Evolutionary conservation across 176 grass and related monocot species (phyloP).

Genomic region (maize (Zea mays)): DNA sequence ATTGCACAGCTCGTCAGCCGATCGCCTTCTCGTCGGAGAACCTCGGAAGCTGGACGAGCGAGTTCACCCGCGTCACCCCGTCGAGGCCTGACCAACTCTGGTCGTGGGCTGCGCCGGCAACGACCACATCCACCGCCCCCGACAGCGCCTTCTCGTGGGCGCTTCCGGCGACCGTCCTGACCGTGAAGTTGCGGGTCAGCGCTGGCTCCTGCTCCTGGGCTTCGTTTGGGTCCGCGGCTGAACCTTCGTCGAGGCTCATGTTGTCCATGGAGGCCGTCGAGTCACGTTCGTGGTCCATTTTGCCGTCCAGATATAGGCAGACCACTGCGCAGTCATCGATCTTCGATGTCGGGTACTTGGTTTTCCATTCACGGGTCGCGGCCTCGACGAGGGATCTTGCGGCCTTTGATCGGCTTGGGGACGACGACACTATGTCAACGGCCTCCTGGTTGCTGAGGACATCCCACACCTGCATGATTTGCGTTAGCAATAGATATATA

Average conservation of each 20-base stretch:
- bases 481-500: neutral
- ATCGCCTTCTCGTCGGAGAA: conserved; percentile 68
- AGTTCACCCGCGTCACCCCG: conserved; percentile 90
- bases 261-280: conserved; percentile 57
- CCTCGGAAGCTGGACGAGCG: conserved; percentile 88
- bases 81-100: conserved; percentile 81
- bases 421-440: conserved; percentile 75
- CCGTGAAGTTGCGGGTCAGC: conserved; percentile 72
- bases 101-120: conserved; percentile 31
- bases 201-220: conserved; percentile 50
- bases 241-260: conserved; percentile 50
- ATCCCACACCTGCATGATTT: conserved; percentile 88
- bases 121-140: conserved; percentile 12
- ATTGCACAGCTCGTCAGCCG: conserved; percentile 38
- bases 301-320: conserved; percentile 80
- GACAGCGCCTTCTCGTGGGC: conserved; percentile 43
- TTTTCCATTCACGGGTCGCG: conserved; percentile 88
- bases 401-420: conserved; percentile 58
- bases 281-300: conserved; percentile 56
- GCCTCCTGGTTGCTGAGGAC: conserved; percentile 94
- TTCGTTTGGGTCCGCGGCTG: conserved; percentile 47
- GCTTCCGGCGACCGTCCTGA: conserved; percentile 53
- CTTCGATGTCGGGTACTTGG: conserved; percentile 84
- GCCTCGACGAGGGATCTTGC: conserved; percentile 75
- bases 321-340: conserved; percentile 91